Percentiles rank a stretch among this genome's conserved stretches.
phyloP scores from a whole-genome alignment of 345 rosid genomes.

The Salix udensis region DNA sequence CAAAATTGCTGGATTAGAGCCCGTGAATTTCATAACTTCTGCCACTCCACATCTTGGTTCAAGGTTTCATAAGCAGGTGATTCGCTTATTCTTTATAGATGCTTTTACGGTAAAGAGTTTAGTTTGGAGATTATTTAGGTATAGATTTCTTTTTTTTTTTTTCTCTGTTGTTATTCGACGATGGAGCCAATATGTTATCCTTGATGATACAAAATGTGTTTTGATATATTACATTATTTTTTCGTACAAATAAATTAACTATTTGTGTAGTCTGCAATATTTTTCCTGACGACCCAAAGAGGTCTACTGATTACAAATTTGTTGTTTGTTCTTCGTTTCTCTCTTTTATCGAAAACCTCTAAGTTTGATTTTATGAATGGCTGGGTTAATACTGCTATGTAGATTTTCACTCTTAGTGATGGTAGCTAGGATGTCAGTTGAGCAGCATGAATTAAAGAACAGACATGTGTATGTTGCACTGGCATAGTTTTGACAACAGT shows the following conservation, averaged over 20 bases:
- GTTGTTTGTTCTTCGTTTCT: too few relatives aligned
- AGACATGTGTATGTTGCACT: too few relatives aligned
- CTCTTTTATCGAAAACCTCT: not conserved
- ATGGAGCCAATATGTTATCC: not conserved
- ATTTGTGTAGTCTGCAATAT: too few relatives aligned
- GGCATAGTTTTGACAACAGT: not conserved
- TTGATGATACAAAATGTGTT: not conserved
- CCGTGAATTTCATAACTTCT: constrained; percentile 70
- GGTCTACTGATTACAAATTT: too few relatives aligned
- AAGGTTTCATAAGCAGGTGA: constrained; percentile 81
- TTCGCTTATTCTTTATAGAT: constrained; percentile 1
- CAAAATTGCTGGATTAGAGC: constrained; percentile 75
- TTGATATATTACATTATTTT: too few relatives aligned
- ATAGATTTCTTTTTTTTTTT: not conserved
- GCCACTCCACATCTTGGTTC: constrained; percentile 95
- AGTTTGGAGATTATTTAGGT: not conserved
- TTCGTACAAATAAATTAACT: too few relatives aligned
- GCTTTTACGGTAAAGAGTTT: not conserved
- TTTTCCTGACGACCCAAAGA: too few relatives aligned
- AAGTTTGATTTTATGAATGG: not conserved
- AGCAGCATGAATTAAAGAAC: too few relatives aligned
- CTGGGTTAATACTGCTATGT: not conserved
- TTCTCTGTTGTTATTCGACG: not conserved
- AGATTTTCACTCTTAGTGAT: not conserved
- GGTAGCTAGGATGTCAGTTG: too few relatives aligned